phyloP scores from a whole-genome alignment of 306 rosid genomes.

The Biancaea sappan region DNA sequence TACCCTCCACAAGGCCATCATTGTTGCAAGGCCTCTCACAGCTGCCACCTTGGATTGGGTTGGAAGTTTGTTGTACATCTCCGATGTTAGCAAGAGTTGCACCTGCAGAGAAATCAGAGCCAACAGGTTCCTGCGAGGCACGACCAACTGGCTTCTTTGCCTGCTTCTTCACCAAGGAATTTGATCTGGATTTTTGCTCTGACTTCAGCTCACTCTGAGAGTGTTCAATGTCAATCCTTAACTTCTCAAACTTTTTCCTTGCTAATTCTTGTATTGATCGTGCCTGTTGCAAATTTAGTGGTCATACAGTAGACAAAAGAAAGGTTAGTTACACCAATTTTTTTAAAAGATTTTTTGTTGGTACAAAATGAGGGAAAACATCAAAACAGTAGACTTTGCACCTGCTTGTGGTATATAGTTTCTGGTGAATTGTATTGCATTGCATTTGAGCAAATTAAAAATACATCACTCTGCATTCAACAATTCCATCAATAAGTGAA shows the following conservation, averaged over 20 bases:
- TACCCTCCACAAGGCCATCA: conserved; percentile 72
- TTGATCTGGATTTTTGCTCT: conserved; percentile 69
- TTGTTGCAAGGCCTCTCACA: conserved; percentile 67
- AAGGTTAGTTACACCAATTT: not conserved
- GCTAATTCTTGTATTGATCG: conserved; percentile 91
- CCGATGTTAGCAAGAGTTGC: conserved; percentile 82
- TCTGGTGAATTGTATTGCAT: conserved; percentile 93
- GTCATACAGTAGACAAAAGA: conserved; percentile 31
- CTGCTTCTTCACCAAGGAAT: conserved; percentile 67
- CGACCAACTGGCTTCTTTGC: conserved; percentile 66
- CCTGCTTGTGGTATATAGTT: conserved; percentile 96
- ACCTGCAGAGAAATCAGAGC: conserved; percentile 91
- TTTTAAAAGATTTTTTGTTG: not conserved
- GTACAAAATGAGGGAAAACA: conserved; percentile 1
- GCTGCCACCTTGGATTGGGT: conserved; percentile 55
- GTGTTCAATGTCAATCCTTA: conserved; percentile 57
- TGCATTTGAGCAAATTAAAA: conserved; percentile 88
- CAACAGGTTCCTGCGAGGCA: conserved; percentile 81
- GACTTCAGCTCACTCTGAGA: conserved; percentile 73
- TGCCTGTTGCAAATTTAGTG: conserved; percentile 60
- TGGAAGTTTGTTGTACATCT: conserved; percentile 62
- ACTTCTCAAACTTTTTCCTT: conserved; percentile 80
- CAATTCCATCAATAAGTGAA: conserved; percentile 39
- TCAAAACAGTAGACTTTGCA: conserved; percentile 30
- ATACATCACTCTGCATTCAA: conserved; percentile 83